Conservation (phyloP, 306 rosid species). For the Cicer cuneatum region DNA sequence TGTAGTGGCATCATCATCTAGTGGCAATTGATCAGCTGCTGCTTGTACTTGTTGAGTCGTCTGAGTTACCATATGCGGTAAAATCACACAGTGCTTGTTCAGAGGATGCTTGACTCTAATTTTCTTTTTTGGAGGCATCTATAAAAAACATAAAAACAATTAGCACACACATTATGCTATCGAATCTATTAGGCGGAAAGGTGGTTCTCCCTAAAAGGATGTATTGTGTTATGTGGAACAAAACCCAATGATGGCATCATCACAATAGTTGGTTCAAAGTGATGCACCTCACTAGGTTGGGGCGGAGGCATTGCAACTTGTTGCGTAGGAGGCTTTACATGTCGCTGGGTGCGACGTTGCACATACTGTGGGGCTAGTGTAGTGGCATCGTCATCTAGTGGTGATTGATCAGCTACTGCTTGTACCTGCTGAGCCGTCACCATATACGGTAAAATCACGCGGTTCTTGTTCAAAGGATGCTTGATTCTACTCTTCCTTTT, state of each 20-base stretch:
- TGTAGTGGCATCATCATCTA: no score
- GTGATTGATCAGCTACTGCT: no score
- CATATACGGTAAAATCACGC: not conserved
- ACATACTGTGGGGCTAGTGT: no score
- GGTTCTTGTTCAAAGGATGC: not conserved
- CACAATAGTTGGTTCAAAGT: no score
- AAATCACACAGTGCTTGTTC: not conserved
- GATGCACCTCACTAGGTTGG: no score
- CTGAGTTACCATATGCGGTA: not conserved
- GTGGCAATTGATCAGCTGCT: no score
- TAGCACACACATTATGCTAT: no score
- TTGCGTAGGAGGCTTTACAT: no score
- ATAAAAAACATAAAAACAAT: not conserved
- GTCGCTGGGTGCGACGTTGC: no score
- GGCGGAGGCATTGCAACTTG: no score
- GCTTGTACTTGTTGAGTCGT: not conserved
- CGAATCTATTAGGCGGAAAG: not conserved
- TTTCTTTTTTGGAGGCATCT: not conserved
- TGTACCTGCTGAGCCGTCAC: not conserved
- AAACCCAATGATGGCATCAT: not conserved
- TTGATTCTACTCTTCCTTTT: not conserved
- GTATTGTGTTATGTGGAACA: not conserved
- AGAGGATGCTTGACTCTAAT: not conserved
- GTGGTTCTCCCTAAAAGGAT: not conserved
- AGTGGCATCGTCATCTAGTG: no score